Base-by-base conservation (phyloP, 805 yeast species). In the Metschnikowia corniflorae region DNA sequence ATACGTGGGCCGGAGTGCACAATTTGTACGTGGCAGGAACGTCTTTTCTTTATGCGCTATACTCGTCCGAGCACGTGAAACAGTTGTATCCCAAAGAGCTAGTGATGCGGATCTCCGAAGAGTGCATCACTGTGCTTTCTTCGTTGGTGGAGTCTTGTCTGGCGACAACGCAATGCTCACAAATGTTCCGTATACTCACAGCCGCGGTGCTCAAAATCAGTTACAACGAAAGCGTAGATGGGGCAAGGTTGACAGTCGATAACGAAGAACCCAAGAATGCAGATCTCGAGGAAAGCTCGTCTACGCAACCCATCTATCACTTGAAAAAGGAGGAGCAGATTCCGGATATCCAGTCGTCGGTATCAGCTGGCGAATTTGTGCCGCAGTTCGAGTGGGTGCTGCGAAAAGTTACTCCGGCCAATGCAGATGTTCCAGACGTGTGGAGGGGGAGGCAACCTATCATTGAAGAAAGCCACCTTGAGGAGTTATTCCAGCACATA, bases 1-100 rank as follows among this genome's bases (percentile, higher is more conserved):
- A 85, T 58, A 86, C 96, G 0, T 88, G 96, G 96, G 89, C 88
- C 2, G 93, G 94, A 0, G 89, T 86, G 3, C 95, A 87, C 57
- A 87, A 86, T 54, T 65, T 86, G 36, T 86, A 86, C 55, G 82
- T 85, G 83, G 89, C 95, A 0, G 94, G 95, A 1, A 82, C 91
- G 18, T 82, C 95, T 1, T 87, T 78, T 49, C 64, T 88, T 29
- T 87, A 84, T 54, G 75, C 88, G 1, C 68, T 86, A 10, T 87
- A 84, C 55, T 82, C 82, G 55, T 76, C 85, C 24, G 68, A 68
- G n/a, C 72, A 70, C 31, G 76, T 73, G 2, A 57, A 82, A 16
- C 53, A 59, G 5, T 60, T 61, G 5, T 69, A 77, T 14, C 55
- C 71, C 1, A 46, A 77, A 15, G 65, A 68, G 16, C 77, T 57